A percentile compares a stretch with the other conserved stretches of the same genome.
Conservation (phyloP, 331 rosid genomes). For the Erythrophleum ivorense region DNA sequence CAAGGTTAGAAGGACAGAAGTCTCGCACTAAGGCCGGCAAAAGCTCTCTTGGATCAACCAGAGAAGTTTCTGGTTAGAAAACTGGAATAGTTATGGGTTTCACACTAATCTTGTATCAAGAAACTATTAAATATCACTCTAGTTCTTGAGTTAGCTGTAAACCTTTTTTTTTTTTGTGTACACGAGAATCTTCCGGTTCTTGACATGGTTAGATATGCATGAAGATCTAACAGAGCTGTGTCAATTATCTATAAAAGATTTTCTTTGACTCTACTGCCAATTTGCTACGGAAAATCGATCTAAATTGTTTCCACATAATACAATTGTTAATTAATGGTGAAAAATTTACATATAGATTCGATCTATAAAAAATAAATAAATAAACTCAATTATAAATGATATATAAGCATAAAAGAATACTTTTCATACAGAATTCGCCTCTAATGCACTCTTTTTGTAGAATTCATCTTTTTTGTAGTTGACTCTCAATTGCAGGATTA, state of each 20-base stretch:
- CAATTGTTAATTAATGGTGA: too few relatives aligned
- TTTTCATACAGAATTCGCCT: too few relatives aligned
- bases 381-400: too few relatives aligned
- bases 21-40: slow-evolving; percentile 42
- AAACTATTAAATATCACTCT: not conserved
- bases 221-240: slow-evolving; percentile 8
- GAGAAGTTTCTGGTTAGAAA: slow-evolving; percentile 26
- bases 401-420: too few relatives aligned
- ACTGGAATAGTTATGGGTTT: slow-evolving; percentile 24
- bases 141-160: slow-evolving; percentile 32
- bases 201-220: slow-evolving; percentile 4
- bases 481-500: too few relatives aligned
- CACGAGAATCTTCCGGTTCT: slow-evolving; percentile 22
- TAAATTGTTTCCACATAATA: not conserved
- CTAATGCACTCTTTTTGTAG: too few relatives aligned
- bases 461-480: too few relatives aligned
- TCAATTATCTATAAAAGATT: not conserved
- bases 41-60: slow-evolving; percentile 38
- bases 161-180: slow-evolving; percentile 26
- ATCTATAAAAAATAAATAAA: too few relatives aligned
- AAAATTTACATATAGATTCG: too few relatives aligned
- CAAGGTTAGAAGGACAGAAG: slow-evolving; percentile 63
- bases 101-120: slow-evolving; percentile 15
- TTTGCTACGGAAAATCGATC: not conserved
- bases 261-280: slow-evolving; percentile 15